These are phyloP conservation scores for Osmanthus fragrans DNA, from an alignment of 257 asterid species.

Conservation along the genomic window DNA sequence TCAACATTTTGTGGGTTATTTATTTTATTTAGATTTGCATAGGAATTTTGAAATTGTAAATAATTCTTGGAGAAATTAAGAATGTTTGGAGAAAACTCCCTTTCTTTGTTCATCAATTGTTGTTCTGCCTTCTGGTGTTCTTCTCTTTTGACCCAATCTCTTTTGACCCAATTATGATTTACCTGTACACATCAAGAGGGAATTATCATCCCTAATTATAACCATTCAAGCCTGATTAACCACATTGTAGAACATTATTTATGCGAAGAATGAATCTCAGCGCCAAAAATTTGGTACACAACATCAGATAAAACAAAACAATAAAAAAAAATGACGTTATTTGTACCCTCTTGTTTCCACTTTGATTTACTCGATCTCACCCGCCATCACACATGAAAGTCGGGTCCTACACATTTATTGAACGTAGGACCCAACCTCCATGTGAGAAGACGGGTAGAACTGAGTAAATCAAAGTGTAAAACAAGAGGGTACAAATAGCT, in stretches of 20 bases:
- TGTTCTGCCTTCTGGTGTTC: background rate
- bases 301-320: background rate
- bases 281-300: background rate
- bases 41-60: slow-evolving; percentile 44
- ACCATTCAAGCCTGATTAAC: background rate
- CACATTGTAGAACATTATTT: too few species aligned
- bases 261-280: background rate
- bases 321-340: too few species aligned
- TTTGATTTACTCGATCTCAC: too few species aligned
- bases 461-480: too few species aligned
- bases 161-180: background rate
- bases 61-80: slow-evolving; percentile 42
- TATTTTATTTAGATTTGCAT: background rate
- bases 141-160: background rate
- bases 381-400: too few species aligned
- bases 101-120: background rate
- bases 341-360: too few species aligned
- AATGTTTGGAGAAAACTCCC: background rate
- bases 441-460: too few species aligned
- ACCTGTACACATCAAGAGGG: background rate
- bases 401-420: too few species aligned
- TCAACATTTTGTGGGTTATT: background rate
- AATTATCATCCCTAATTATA: background rate
- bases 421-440: too few species aligned
- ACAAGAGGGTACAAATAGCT: too few species aligned